Conservation (phyloP, 129 eudicot genomes). For the Helichrysum umbraculigerum region DNA sequence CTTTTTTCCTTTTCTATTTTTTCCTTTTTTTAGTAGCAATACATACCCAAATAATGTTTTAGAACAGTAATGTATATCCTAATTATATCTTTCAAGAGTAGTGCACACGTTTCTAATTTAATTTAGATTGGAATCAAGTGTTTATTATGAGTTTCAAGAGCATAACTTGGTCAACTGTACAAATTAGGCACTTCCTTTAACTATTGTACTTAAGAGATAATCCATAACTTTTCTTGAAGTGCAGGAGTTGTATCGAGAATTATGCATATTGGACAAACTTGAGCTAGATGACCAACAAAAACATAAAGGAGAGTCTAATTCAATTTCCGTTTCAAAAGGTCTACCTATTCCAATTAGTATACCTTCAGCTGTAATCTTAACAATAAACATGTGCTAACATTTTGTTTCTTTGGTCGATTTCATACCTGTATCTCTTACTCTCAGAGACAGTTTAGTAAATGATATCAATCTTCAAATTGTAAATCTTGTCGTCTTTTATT, state of each 20-base stretch:
- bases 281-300: constrained; percentile 65
- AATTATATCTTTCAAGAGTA: too few species aligned
- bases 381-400: constrained; percentile 2
- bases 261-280: constrained; percentile 56
- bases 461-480: not conserved
- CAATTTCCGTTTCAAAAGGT: constrained; percentile 51
- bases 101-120: not conserved
- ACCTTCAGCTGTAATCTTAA: not conserved
- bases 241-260: constrained; percentile 81
- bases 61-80: not conserved
- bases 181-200: not conserved
- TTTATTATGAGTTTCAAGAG: not conserved
- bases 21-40: not conserved
- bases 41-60: not conserved
- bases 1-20: not conserved
- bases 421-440: not conserved
- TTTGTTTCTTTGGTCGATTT: not conserved
- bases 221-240: constrained; percentile 16
- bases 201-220: not conserved
- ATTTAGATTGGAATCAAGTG: not conserved
- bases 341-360: not conserved
- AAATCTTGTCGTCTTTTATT: not conserved
- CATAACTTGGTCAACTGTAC: not conserved
- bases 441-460: not conserved
- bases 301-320: constrained; percentile 41